Evolutionary conservation across 2,329 filamentous ascomycete species (phyloP).

Genomic region (Sporothrix variecibatus): DNA sequence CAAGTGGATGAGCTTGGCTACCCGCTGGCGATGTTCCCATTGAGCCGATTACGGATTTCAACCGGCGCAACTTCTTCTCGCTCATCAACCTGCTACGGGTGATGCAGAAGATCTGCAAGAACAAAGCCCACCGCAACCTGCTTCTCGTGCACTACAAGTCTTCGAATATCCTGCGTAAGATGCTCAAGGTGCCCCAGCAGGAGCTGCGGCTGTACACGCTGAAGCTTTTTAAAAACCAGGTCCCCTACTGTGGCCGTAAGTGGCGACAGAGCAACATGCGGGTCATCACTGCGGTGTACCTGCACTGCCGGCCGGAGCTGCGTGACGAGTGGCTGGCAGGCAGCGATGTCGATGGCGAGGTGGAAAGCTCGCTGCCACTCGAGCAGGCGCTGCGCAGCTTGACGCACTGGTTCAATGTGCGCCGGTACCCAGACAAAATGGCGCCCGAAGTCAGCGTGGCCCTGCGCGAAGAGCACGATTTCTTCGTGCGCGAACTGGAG

Average conservation of each 20-base stretch:
- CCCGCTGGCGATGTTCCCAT: slow-evolving; percentile 68
- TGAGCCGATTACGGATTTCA: slow-evolving; percentile 84
- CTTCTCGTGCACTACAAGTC: slow-evolving; percentile 95
- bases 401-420: slow-evolving; percentile 92
- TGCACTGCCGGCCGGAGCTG: slow-evolving; percentile 89
- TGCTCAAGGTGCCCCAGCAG: slow-evolving; percentile 85
- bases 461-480: slow-evolving; percentile 73
- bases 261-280: slow-evolving; percentile 99
- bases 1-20: slow-evolving; percentile 87
- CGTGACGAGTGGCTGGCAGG: slow-evolving; percentile 94
- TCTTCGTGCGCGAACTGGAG: slow-evolving; percentile 76
- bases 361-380: slow-evolving; percentile 87
- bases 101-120: slow-evolving; percentile 95
- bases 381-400: slow-evolving; percentile 87
- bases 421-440: slow-evolving; percentile 79
- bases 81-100: slow-evolving; percentile 93
- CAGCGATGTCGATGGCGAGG: slow-evolving; percentile 87
- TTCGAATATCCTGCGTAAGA: slow-evolving; percentile 86
- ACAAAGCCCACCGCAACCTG: slow-evolving; percentile 92
- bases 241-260: slow-evolving; percentile 96
- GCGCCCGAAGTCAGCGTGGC: slow-evolving; percentile 58
- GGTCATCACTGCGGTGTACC: slow-evolving; percentile 94
- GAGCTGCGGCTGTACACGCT: slow-evolving; percentile 89
- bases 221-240: slow-evolving; percentile 98
- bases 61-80: slow-evolving; percentile 91